These are phyloP conservation scores for Alternaria incomplexa DNA, from an alignment of 2,329 filamentous ascomycete species.

Conservation along the genomic window DNA sequence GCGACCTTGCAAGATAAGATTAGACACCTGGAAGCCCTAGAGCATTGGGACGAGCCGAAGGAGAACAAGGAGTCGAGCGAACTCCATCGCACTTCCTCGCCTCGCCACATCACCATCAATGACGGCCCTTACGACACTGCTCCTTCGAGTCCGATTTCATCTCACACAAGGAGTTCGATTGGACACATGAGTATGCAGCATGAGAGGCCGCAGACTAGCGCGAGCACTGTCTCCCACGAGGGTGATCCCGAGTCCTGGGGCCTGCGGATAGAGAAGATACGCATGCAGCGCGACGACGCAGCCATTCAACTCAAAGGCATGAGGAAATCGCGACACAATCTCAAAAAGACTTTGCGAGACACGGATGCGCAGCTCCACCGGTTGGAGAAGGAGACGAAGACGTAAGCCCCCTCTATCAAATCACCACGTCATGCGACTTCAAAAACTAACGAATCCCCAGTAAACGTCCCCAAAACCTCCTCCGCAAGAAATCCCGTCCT, in stretches of 20 bases:
- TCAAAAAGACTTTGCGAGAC: conserved; percentile 41
- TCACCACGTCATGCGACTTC: not conserved
- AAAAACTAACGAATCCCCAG: conserved; percentile 4
- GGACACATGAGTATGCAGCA: conserved; percentile 12
- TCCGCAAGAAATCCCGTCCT: conserved; percentile 17
- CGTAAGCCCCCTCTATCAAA: too few relatives aligned
- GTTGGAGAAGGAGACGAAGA: conserved; percentile 31
- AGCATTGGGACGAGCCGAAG: conserved; percentile 20
- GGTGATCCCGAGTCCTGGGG: conserved; percentile 39
- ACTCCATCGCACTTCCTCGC: conserved; percentile 5
- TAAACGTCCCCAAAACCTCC: conserved; percentile 12
- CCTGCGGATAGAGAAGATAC: conserved; percentile 42
- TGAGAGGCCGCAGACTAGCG: conserved; percentile 28
- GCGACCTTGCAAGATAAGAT: conserved; percentile 40
- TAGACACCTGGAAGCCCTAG: conserved; percentile 30
- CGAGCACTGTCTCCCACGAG: conserved; percentile 22
- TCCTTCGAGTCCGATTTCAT: conserved; percentile 11
- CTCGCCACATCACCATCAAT: conserved; percentile 16
- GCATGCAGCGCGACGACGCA: conserved; percentile 42
- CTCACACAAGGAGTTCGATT: conserved; percentile 17
- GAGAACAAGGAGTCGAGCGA: conserved; percentile 11
- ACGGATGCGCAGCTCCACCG: conserved; percentile 42
- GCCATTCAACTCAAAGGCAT: conserved; percentile 42
- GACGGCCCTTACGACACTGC: conserved; percentile 15
- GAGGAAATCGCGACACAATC: conserved; percentile 34